These are phyloP conservation scores for Draba incana DNA, from an alignment of 345 rosid genomes.

Conservation along the genomic window DNA sequence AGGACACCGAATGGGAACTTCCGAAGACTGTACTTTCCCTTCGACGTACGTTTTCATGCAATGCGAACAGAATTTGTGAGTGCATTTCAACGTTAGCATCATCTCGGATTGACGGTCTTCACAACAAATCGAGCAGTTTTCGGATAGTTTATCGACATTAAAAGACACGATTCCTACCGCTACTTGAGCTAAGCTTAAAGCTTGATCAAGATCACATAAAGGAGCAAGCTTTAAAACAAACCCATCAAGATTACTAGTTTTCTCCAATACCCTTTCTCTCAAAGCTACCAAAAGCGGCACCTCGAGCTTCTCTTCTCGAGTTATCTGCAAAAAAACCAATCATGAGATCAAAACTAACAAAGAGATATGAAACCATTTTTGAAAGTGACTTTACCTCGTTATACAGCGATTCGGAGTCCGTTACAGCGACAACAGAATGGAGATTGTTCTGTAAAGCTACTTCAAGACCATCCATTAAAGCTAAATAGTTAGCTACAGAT, in stretches of 20 bases:
- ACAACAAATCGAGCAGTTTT: slow-evolving; percentile 84
- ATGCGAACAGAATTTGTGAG: slow-evolving; percentile 91
- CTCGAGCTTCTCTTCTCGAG: slow-evolving; percentile 59
- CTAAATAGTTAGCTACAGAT: slow-evolving; percentile 82
- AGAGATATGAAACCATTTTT: slow-evolving; percentile 8
- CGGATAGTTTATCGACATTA: slow-evolving; percentile 50
- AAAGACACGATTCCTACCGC: slow-evolving; percentile 78
- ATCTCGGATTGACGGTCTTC: slow-evolving; percentile 77
- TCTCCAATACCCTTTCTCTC: slow-evolving; percentile 75
- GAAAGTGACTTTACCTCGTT: slow-evolving; percentile 57
- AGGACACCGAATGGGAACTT: slow-evolving; percentile 90
- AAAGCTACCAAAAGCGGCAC: slow-evolving; percentile 71
- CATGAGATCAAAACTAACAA: slow-evolving; percentile 23
- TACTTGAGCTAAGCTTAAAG: slow-evolving; percentile 71
- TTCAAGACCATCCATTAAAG: slow-evolving; percentile 81
- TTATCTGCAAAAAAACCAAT: slow-evolving; percentile 56
- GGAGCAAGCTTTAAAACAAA: slow-evolving; percentile 72
- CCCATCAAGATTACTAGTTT: slow-evolving; percentile 59
- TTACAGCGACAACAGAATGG: slow-evolving; percentile 66
- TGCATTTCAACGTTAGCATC: slow-evolving; percentile 83
- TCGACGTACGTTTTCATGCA: slow-evolving; percentile 91
- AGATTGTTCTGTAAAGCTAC: slow-evolving; percentile 68
- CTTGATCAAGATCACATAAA: slow-evolving; percentile 56
- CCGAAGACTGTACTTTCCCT: slow-evolving; percentile 73
- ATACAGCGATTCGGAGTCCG: slow-evolving; percentile 67